Base-by-base conservation (phyloP, 768 basidiomycete species). In the Kwoniella newhampshirensis region DNA sequence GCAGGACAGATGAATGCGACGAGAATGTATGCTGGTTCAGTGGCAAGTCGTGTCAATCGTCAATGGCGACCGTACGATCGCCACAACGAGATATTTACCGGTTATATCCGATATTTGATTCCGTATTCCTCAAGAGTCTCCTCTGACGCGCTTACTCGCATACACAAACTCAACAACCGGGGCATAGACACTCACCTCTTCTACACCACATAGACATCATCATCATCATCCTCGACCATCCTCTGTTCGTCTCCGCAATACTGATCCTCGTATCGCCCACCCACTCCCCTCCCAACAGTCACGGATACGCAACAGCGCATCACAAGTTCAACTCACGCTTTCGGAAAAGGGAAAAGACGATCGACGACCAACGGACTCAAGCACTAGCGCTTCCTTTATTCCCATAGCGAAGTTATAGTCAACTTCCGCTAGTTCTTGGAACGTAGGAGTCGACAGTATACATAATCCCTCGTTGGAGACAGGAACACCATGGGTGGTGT, bases 401-500 rank as follows among this genome's bases (percentile, higher is more conserved):
- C 49, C 40, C 49, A n/a, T n/a, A n/a, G n/a, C n/a, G n/a, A n/a
- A n/a, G n/a, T n/a, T n/a, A n/a, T n/a, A n/a, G n/a, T n/a, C n/a
- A n/a, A n/a, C n/a, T n/a, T n/a, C n/a, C n/a, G n/a, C n/a, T n/a
- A n/a, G n/a, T n/a, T n/a, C n/a, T n/a, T n/a, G n/a, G n/a, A n/a
- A n/a, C n/a, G n/a, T n/a, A n/a, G n/a, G n/a, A n/a, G n/a, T n/a
- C n/a, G n/a, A n/a, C n/a, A n/a, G n/a, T n/a, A n/a, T n/a, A n/a
- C n/a, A n/a, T n/a, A n/a, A n/a, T n/a, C n/a, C n/a, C n/a, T n/a
- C n/a, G n/a, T n/a, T n/a, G n/a, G n/a, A n/a, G n/a, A n/a, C n/a
- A n/a, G n/a, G n/a, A 42, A 2, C 36, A 57, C 18, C 4, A 70
- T 70, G 68, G 68, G 68, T 30, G 68, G 57, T 26, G 61, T 57